These are phyloP conservation scores for Aspergillus clavatus DNA, from an alignment of 2,329 filamentous ascomycete species.

Conservation along the genomic window DNA sequence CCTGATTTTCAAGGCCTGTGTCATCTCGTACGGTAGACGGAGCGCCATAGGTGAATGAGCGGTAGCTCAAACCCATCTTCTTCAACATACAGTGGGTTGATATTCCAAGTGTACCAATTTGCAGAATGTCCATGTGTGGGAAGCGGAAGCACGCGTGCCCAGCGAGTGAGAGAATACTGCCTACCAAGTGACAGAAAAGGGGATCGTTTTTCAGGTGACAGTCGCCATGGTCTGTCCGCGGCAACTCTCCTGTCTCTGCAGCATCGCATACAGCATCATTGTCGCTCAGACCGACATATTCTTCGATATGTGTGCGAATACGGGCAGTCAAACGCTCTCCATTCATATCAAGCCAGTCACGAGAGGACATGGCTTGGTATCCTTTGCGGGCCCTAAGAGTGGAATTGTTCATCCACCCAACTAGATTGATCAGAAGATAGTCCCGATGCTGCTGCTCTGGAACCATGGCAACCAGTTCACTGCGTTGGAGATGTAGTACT, in stretches of 20 bases:
- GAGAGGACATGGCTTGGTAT: neutral
- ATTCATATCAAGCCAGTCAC: neutral
- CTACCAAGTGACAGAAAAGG: neutral
- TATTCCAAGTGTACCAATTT: slow-evolving; percentile 39
- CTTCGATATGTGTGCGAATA: neutral
- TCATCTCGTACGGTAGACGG: slow-evolving; percentile 42
- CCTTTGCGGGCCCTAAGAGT: neutral
- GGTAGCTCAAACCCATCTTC: slow-evolving; percentile 22
- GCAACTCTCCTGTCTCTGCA: neutral
- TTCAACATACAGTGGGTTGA: slow-evolving; percentile 32
- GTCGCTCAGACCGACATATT: too few species aligned
- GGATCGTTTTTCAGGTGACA: slow-evolving; percentile 1
- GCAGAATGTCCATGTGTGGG: slow-evolving; percentile 34
- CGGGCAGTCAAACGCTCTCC: neutral
- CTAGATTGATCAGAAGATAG: neutral
- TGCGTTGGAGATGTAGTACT: neutral
- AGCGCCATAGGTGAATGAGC: slow-evolving; percentile 44
- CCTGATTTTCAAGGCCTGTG: slow-evolving; percentile 27
- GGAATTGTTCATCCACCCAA: neutral
- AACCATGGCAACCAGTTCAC: too few species aligned
- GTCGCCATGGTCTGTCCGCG: neutral
- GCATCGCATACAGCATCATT: too few species aligned
- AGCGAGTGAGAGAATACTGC: neutral
- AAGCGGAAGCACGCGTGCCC: slow-evolving; percentile 21
- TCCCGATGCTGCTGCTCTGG: too few species aligned